Conservation (phyloP, 495 filamentous ascomycete genomes). For the Penicillium crystallinum region DNA sequence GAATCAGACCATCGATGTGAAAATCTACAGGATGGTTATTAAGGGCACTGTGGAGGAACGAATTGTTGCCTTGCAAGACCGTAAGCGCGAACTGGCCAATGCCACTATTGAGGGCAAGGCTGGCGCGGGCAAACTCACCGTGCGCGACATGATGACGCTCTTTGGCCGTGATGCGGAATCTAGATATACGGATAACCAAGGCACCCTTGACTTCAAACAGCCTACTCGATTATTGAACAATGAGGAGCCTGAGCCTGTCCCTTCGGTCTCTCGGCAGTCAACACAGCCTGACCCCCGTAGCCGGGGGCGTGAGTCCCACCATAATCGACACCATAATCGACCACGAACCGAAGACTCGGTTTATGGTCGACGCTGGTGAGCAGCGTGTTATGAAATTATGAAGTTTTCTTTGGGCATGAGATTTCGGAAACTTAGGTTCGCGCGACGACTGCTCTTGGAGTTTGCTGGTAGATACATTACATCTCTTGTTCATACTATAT, state of each 20-base stretch:
- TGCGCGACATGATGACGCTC: conserved; percentile 88
- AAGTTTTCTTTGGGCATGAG: not conserved
- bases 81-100: conserved; percentile 83
- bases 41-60: conserved; percentile 81
- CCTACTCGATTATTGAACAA: conserved; percentile 24
- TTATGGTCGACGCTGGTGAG: conserved; percentile 44
- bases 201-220: conserved; percentile 27
- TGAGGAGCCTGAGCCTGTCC: conserved; percentile 11
- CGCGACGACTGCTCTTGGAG: not conserved
- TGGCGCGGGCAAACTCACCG: conserved; percentile 70
- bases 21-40: conserved; percentile 90
- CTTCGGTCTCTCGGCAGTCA: conserved; percentile 10
- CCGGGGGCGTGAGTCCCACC: conserved; percentile 20
- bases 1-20: conserved; percentile 88
- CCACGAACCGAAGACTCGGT: conserved; percentile 34
- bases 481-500: conserved; percentile 2
- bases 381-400: conserved; percentile 8
- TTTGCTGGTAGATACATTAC: not conserved
- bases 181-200: conserved; percentile 32
- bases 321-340: conserved; percentile 21
- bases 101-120: conserved; percentile 78
- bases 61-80: conserved; percentile 86
- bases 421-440: not conserved
- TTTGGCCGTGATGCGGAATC: conserved; percentile 73
- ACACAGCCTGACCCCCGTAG: conserved; percentile 24